A percentile compares a stretch with the other conserved stretches of the same genome.
These are phyloP conservation scores for Larix kaempferi DNA, from an alignment of 75 land plant genomes.

Conservation along the genomic window DNA sequence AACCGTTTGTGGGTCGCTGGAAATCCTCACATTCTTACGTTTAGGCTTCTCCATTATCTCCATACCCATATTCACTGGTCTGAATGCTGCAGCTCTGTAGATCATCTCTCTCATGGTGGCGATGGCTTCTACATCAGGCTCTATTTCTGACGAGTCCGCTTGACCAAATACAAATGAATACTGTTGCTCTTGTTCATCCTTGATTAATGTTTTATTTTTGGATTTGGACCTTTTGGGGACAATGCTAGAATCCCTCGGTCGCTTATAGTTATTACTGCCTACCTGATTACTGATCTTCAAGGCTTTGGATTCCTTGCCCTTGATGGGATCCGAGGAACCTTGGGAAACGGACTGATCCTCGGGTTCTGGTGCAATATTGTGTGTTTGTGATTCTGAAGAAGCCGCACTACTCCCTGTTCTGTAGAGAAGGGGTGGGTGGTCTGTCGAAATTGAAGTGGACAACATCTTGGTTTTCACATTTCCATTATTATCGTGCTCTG, in stretches of 20 bases:
- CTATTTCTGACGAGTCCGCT: background rate
- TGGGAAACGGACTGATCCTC: slow-evolving; percentile 3
- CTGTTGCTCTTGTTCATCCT: too few species aligned
- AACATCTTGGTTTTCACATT: background rate
- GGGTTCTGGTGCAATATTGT: background rate
- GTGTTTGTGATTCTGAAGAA: background rate
- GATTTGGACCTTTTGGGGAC: background rate
- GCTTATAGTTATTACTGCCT: background rate
- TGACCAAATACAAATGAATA: background rate
- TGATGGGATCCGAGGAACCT: background rate
- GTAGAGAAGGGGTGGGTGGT: background rate
- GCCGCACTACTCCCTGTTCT: too few species aligned
- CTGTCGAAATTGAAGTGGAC: background rate
- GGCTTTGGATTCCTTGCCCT: slow-evolving; percentile 1
- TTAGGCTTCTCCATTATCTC: slow-evolving; percentile 49
- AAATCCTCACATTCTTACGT: slow-evolving; percentile 53
- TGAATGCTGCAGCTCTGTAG: slow-evolving; percentile 57
- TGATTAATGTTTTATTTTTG: background rate
- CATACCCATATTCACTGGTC: slow-evolving; percentile 42
- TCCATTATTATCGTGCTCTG: background rate
- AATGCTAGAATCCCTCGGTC: too few species aligned
- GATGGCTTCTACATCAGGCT: slow-evolving; percentile 54
- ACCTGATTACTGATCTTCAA: background rate
- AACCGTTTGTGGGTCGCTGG: slow-evolving; percentile 45
- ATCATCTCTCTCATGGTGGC: slow-evolving; percentile 74